Percentiles rank a stretch among this genome's conserved stretches.
Evolutionary conservation across 805 yeast genomes (phyloP).

Genomic region (Candida silvicultrix): DNA sequence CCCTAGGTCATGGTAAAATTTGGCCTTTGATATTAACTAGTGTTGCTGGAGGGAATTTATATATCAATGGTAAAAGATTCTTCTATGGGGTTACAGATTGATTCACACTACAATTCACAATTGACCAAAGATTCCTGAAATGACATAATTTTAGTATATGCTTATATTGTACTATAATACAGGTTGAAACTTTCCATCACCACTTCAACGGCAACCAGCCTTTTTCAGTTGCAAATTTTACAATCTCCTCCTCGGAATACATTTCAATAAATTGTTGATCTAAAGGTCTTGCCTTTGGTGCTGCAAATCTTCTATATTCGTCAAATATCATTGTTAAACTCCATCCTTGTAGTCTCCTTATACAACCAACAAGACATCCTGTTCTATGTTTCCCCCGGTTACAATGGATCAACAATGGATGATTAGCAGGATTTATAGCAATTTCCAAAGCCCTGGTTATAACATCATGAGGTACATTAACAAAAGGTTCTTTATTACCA

Average conservation of each 20-base stretch:
- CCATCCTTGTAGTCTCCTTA: slow-evolving; percentile 87
- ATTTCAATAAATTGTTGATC: slow-evolving; percentile 95
- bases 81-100: no score
- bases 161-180: background rate
- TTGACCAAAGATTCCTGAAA: no score
- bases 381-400: slow-evolving; percentile 96
- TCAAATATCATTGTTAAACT: slow-evolving; percentile 90
- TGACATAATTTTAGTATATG: no score
- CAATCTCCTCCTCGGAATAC: slow-evolving; percentile 65
- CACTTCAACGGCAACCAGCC: slow-evolving; percentile 67
- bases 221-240: slow-evolving; percentile 41
- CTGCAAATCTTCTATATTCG: slow-evolving; percentile 90
- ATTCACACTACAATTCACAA: no score
- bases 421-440: slow-evolving; percentile 78
- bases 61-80: slow-evolving; percentile 64
- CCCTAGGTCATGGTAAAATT: slow-evolving; percentile 48
- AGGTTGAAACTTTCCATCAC: slow-evolving; percentile 26
- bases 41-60: slow-evolving; percentile 56
- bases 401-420: slow-evolving; percentile 90
- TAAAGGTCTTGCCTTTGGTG: slow-evolving; percentile 90
- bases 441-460: slow-evolving; percentile 78
- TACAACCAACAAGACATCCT: slow-evolving; percentile 92
- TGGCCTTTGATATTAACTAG: slow-evolving; percentile 56
- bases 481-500: slow-evolving; percentile 95
- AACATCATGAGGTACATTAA: slow-evolving; percentile 59